phyloP scores from a whole-genome alignment of 2,329 filamentous ascomycete genomes.

The Colletotrichum limetticola region DNA sequence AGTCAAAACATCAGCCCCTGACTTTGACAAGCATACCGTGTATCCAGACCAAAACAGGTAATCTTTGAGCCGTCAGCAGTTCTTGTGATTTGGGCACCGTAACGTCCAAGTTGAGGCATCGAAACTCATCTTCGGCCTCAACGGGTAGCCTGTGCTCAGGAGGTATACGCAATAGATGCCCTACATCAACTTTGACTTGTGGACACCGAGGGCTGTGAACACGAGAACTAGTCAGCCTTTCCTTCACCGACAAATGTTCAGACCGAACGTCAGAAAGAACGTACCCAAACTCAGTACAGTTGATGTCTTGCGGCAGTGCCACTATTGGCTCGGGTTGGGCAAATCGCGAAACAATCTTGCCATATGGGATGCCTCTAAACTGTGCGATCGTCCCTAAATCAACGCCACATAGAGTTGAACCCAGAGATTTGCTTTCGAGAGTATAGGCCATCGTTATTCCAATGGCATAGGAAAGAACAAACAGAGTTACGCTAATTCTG shows the following conservation, averaged over 20 bases:
- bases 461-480: neutral
- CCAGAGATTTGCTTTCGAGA: neutral
- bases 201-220: constrained; percentile 52
- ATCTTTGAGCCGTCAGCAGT: neutral
- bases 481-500: neutral
- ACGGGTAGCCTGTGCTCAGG: constrained; percentile 37
- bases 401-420: constrained; percentile 11
- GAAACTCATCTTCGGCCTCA: constrained; percentile 53
- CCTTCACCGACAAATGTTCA: neutral
- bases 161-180: constrained; percentile 55
- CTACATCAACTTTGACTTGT: constrained; percentile 51
- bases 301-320: neutral
- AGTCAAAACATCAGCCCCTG: neutral
- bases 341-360: constrained; percentile 18
- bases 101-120: constrained; percentile 55
- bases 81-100: constrained; percentile 38
- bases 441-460: neutral
- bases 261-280: neutral
- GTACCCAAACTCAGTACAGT: constrained; percentile 28
- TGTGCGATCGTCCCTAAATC: neutral
- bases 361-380: constrained; percentile 29
- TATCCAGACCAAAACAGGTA: constrained; percentile 58
- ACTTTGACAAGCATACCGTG: constrained; percentile 46
- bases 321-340: neutral
- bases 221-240: neutral